phyloP scores from a whole-genome alignment of 1,284 basidiomycete genomes.

The Hymenochaete sp. region DNA sequence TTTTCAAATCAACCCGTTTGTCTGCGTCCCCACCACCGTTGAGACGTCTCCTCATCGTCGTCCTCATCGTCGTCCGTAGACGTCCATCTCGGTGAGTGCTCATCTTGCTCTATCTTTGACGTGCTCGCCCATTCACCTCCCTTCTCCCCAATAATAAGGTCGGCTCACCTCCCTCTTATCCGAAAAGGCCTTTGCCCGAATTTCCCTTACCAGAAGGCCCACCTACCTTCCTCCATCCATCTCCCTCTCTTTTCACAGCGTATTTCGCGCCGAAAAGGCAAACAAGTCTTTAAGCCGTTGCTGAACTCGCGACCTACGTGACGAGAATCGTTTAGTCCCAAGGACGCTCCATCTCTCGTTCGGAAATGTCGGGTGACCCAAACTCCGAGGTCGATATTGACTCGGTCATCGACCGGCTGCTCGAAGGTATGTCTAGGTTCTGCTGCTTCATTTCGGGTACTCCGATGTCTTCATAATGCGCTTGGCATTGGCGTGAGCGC shows the following conservation, averaged over 20 bases:
- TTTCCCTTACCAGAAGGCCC: too few species aligned
- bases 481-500: constrained; percentile 6
- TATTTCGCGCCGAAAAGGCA: too few species aligned
- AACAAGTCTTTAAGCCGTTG: too few species aligned
- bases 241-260: too few species aligned
- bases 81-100: background rate
- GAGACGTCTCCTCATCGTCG: background rate
- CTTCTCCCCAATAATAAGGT: too few species aligned
- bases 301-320: too few species aligned
- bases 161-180: too few species aligned
- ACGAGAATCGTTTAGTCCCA: too few species aligned
- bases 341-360: too few species aligned
- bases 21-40: constrained; percentile 8
- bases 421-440: constrained; percentile 75
- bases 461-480: background rate
- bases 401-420: constrained; percentile 93
- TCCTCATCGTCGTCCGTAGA: background rate
- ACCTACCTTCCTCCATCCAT: too few species aligned
- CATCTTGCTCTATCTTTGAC: background rate
- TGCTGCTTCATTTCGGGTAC: background rate
- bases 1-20: constrained; percentile 14
- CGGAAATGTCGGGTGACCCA: constrained; percentile 60
- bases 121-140: too few species aligned
- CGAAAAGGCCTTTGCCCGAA: too few species aligned
- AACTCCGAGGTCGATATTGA: constrained; percentile 91